A percentile compares a stretch with the other conserved stretches of the same genome.
Evolutionary conservation across 148 eudicot genomes (phyloP).

Genomic region (Agrostemma githago): DNA sequence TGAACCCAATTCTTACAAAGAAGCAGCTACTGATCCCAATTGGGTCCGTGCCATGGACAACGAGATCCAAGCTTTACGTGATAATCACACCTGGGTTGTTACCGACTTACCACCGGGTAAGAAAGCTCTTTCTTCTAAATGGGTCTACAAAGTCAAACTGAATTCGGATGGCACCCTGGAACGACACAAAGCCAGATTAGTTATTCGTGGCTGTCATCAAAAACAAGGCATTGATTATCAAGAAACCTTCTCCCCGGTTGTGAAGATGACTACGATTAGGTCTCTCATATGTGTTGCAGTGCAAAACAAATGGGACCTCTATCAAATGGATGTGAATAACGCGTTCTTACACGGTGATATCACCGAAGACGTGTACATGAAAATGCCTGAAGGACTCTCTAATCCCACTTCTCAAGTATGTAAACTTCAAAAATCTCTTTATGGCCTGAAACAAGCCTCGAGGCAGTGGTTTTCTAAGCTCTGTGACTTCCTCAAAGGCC

Average conservation of each 20-base stretch:
- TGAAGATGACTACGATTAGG: background rate
- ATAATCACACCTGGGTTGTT: too few relatives aligned
- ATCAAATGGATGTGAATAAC: constrained; percentile 1
- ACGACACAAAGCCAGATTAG: too few relatives aligned
- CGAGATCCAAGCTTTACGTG: too few relatives aligned
- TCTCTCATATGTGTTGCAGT: background rate
- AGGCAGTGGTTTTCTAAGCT: constrained; percentile 7
- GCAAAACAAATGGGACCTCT: background rate
- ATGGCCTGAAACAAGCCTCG: background rate
- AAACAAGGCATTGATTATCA: too few relatives aligned
- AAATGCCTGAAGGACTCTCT: background rate
- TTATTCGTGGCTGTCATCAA: too few relatives aligned
- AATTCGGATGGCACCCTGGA: too few relatives aligned
- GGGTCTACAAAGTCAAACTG: too few relatives aligned
- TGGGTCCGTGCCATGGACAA: background rate
- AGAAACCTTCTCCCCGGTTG: background rate
- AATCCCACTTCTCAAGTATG: background rate
- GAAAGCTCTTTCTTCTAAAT: too few relatives aligned
- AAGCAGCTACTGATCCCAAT: background rate
- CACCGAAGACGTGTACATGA: background rate
- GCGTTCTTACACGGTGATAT: background rate
- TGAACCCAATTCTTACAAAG: too few relatives aligned
- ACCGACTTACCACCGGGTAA: too few relatives aligned
- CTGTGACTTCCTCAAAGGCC: background rate
- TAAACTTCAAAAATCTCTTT: background rate